Evolutionary conservation across 2,329 filamentous ascomycete genomes (phyloP).

Genomic region (Fusarium sulawesiense): DNA sequence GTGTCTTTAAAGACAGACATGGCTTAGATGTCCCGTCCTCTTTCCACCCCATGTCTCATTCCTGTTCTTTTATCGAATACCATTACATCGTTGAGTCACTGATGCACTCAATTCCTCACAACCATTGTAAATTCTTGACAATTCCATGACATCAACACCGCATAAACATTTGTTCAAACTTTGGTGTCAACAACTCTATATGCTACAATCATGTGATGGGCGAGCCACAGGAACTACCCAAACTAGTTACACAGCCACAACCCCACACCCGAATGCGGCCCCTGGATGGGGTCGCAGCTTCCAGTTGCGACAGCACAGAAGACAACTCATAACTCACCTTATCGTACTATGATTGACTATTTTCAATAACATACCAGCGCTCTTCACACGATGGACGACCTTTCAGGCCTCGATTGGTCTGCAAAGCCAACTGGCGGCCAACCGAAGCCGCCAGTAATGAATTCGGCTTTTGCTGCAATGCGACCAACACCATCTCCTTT

Average conservation of each 20-base stretch:
- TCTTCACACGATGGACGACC: constrained; percentile 67
- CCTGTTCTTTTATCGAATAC: neutral
- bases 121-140: neutral
- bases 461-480: constrained; percentile 61
- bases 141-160: neutral
- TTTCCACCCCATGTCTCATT: neutral
- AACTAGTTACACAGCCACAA: constrained; percentile 33
- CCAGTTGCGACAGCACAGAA: constrained; percentile 41
- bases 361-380: constrained; percentile 37
- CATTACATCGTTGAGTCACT: neutral
- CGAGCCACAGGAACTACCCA: constrained; percentile 24
- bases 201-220: constrained; percentile 26
- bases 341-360: constrained; percentile 44
- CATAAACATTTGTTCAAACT: neutral
- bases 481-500: constrained; percentile 68
- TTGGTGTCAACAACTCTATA: neutral
- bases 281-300: constrained; percentile 37
- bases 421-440: constrained; percentile 53
- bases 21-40: neutral
- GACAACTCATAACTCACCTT: constrained; percentile 20
- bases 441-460: constrained; percentile 55
- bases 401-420: constrained; percentile 71
- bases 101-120: neutral
- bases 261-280: constrained; percentile 44
- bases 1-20: constrained; percentile 3